Evolutionary conservation across 768 basidiomycete species (phyloP).

Genomic region (Lepiota subincarnata): DNA sequence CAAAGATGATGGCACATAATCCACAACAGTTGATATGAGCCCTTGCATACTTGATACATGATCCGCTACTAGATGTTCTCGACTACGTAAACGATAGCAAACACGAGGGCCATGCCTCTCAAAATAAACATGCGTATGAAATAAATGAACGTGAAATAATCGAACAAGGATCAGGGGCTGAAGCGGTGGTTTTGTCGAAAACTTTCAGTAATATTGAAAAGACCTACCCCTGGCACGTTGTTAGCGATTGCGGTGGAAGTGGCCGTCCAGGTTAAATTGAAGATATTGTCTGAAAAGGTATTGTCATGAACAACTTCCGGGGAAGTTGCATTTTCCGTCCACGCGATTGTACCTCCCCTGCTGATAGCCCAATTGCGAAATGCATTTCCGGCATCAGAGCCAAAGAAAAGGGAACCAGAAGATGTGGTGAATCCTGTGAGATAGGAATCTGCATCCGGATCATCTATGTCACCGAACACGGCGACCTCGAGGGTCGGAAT

Average conservation of each 20-base stretch:
- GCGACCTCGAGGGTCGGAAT: slow-evolving; percentile 60
- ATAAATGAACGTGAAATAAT: slow-evolving; percentile 1
- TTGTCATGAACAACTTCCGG: slow-evolving; percentile 47
- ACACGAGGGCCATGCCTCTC: neutral
- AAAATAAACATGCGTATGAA: neutral
- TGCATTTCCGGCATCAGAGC: slow-evolving; percentile 42
- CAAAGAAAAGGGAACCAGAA: slow-evolving; percentile 54
- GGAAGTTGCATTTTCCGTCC: slow-evolving; percentile 51
- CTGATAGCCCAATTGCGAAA: slow-evolving; percentile 55
- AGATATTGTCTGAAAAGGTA: slow-evolving; percentile 36
- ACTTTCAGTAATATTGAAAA: slow-evolving; percentile 42
- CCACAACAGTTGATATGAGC: neutral
- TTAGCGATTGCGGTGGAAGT: slow-evolving; percentile 32
- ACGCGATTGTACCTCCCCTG: slow-evolving; percentile 34
- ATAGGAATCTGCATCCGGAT: slow-evolving; percentile 43
- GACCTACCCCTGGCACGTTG: slow-evolving; percentile 26
- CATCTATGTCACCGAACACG: slow-evolving; percentile 52
- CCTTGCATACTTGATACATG: slow-evolving; percentile 4
- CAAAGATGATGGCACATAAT: neutral
- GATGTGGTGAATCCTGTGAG: slow-evolving; percentile 49
- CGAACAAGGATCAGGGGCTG: slow-evolving; percentile 20
- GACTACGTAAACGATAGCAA: neutral
- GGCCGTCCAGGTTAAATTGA: slow-evolving; percentile 49
- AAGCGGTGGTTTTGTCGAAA: slow-evolving; percentile 32
- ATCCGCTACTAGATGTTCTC: slow-evolving; percentile 2